A percentile compares a stretch with the other conserved stretches of the same genome.
Evolutionary conservation across 768 basidiomycete species (phyloP).

Genomic region (Tremella mesenterica): DNA sequence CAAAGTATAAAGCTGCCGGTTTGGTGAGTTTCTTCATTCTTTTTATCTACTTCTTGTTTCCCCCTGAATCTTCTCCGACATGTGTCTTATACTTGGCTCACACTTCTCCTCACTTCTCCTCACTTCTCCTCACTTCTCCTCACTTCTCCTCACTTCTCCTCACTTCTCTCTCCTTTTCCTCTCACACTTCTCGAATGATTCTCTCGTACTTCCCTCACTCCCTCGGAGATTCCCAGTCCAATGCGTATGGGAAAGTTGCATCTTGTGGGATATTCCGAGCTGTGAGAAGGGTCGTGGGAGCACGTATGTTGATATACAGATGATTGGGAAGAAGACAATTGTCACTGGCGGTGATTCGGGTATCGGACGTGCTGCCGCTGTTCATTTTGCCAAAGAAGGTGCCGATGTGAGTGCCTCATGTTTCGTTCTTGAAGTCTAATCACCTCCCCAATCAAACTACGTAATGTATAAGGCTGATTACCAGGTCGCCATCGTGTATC

Average conservation of each 20-base stretch:
- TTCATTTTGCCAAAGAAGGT: slow-evolving; percentile 47
- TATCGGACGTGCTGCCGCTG: slow-evolving; percentile 49
- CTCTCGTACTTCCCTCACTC: too few species aligned
- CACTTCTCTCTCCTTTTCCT: too few species aligned
- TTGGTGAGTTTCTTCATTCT: slow-evolving; percentile 22
- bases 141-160: too few species aligned
- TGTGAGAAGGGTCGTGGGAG: too few species aligned
- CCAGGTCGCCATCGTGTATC: slow-evolving; percentile 47
- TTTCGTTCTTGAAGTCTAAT: neutral
- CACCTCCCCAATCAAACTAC: neutral
- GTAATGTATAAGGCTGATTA: slow-evolving; percentile 25
- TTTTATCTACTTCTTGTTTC: too few species aligned
- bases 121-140: too few species aligned
- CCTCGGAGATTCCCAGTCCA: neutral
- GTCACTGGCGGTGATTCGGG: slow-evolving; percentile 53
- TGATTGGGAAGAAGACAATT: slow-evolving; percentile 50
- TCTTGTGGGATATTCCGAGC: neutral
- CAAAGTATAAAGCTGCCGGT: slow-evolving; percentile 41
- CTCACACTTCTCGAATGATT: too few species aligned
- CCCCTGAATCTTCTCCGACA: too few species aligned
- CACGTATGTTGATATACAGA: too few species aligned
- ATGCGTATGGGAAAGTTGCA: neutral
- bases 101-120: too few species aligned
- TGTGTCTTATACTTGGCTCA: too few species aligned
- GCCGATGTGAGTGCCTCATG: slow-evolving; percentile 33